phyloP scores from a whole-genome alignment of 2,329 filamentous ascomycete species.

The Fusarium tupiense region DNA sequence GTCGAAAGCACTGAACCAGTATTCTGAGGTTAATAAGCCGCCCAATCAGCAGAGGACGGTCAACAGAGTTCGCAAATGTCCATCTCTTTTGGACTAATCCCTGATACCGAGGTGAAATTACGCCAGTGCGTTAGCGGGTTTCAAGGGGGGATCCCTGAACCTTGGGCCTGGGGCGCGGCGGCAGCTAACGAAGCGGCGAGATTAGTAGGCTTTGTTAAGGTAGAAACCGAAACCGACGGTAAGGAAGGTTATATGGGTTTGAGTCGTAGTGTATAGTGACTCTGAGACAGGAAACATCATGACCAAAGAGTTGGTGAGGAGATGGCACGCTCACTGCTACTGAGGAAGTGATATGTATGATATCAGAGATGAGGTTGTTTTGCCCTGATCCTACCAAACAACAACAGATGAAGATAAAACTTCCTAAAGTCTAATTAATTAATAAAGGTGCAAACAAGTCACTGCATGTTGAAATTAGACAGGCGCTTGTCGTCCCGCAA shows the following conservation, averaged over 20 bases:
- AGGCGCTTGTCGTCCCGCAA: slow-evolving; percentile 29
- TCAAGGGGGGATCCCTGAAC: slow-evolving; percentile 57
- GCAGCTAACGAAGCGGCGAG: slow-evolving; percentile 39
- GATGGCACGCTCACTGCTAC: background rate
- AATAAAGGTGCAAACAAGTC: slow-evolving; percentile 14
- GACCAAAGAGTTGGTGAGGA: background rate
- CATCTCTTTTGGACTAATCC: slow-evolving; percentile 42
- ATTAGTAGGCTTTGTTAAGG: slow-evolving; percentile 24
- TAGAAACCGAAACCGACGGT: slow-evolving; percentile 25
- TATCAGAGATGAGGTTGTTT: background rate
- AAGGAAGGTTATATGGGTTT: slow-evolving; percentile 1
- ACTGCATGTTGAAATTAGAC: slow-evolving; percentile 34
- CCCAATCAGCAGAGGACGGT: slow-evolving; percentile 24
- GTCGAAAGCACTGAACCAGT: slow-evolving; percentile 10
- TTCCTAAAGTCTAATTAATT: slow-evolving; percentile 12
- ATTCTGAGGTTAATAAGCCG: slow-evolving; percentile 13
- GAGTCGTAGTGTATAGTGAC: background rate
- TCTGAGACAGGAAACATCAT: background rate
- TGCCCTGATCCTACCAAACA: background rate
- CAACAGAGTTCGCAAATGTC: slow-evolving; percentile 22
- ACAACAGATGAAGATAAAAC: slow-evolving; percentile 5
- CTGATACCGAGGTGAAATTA: slow-evolving; percentile 62
- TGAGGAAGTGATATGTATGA: background rate
- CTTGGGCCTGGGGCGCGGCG: slow-evolving; percentile 33
- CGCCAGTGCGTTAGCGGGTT: slow-evolving; percentile 61